Percentiles rank a stretch among this genome's conserved stretches.
phyloP scores from a whole-genome alignment of 495 filamentous ascomycete species.

The Penicillium angulare region DNA sequence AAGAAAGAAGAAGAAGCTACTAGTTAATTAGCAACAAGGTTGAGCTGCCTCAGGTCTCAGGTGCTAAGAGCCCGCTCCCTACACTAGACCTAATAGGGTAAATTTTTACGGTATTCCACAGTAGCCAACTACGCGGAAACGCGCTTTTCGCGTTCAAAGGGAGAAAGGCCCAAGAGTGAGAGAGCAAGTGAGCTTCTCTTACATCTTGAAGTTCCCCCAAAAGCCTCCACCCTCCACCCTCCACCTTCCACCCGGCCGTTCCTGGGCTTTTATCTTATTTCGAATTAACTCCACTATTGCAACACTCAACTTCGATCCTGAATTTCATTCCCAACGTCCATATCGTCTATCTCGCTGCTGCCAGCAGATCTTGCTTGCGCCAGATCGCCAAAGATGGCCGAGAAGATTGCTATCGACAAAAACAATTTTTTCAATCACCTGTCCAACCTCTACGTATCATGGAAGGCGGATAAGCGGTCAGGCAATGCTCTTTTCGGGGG shows the following conservation, averaged over 20 bases:
- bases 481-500: constrained; percentile 77
- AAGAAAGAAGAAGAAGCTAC: too few species aligned
- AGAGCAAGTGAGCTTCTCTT: background rate
- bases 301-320: background rate
- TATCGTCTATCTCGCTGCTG: constrained; percentile 12
- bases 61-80: too few species aligned
- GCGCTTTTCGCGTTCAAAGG: constrained; percentile 32
- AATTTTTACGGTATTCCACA: constrained; percentile 22
- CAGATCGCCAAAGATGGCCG: constrained; percentile 42
- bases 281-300: background rate
- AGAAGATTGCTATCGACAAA: constrained; percentile 87
- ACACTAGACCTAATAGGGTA: constrained; percentile 21
- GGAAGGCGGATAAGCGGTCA: constrained; percentile 89
- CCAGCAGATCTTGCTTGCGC: constrained; percentile 17
- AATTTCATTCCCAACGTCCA: background rate
- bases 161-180: background rate
- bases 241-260: background rate
- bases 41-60: too few species aligned
- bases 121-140: constrained; percentile 17
- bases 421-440: constrained; percentile 89
- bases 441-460: constrained; percentile 78
- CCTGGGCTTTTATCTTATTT: background rate
- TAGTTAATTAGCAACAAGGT: too few species aligned
- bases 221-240: constrained; percentile 2
- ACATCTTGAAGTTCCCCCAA: background rate